Percentiles rank a stretch among this genome's conserved stretches.
Evolutionary conservation across 371 early-diverging fungal genomes (phyloP).

Genomic region (Cokeromyces recurvatus): DNA sequence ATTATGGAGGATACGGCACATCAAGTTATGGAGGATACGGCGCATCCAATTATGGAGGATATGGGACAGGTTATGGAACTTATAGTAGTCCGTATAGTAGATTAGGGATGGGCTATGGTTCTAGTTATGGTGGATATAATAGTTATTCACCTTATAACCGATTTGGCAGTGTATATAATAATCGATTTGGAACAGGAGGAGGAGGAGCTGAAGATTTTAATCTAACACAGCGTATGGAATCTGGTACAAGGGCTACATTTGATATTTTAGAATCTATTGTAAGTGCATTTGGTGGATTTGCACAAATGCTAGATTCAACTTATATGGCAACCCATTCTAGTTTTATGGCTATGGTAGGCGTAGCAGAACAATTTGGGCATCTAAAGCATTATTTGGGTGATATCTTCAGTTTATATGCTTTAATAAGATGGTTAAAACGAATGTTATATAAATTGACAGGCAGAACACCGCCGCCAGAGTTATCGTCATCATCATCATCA

Average conservation of each 20-base stretch:
- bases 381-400: constrained; percentile 80
- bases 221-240: constrained; percentile 78
- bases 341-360: constrained; percentile 97
- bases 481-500: constrained; percentile 45
- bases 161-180: constrained; percentile 30
- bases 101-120: constrained; percentile 15
- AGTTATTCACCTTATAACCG: constrained; percentile 22
- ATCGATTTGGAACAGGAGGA: constrained; percentile 41
- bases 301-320: constrained; percentile 96
- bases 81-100: constrained; percentile 25
- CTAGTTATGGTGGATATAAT: constrained; percentile 13
- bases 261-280: constrained; percentile 87
- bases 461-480: constrained; percentile 59
- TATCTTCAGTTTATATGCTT: constrained; percentile 68
- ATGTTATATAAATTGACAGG: constrained; percentile 62
- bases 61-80: constrained; percentile 14
- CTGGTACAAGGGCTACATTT: constrained; percentile 85
- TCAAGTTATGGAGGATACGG: constrained; percentile 14
- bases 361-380: constrained; percentile 92
- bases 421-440: constrained; percentile 62
- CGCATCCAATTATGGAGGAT: constrained; percentile 14
- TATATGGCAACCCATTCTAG: constrained; percentile 95
- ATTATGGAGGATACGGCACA: constrained; percentile 8
- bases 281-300: constrained; percentile 93
- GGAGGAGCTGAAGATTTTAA: constrained; percentile 56